Conservation (phyloP, 1,284 basidiomycete genomes). For the Cryptococcus hybrid region DNA sequence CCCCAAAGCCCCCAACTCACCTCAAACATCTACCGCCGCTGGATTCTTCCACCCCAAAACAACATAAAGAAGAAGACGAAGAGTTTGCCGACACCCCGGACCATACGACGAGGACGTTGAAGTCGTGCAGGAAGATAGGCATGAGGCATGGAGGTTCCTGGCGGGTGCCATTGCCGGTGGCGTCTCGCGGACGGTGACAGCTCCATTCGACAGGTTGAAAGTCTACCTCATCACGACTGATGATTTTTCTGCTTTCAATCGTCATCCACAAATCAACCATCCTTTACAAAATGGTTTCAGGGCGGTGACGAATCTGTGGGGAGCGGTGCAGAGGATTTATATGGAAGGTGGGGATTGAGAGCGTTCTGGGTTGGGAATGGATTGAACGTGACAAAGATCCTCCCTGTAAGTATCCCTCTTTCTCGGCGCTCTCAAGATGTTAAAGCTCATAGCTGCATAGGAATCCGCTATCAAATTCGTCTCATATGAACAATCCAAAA, state of each 20-base stretch:
- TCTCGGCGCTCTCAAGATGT: not conserved
- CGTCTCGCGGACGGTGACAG: slow-evolving; percentile 93
- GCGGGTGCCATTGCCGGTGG: slow-evolving; percentile 94
- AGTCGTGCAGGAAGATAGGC: slow-evolving; percentile 62
- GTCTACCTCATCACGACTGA: slow-evolving; percentile 89
- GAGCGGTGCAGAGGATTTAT: slow-evolving; percentile 77
- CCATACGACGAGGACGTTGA: slow-evolving; percentile 64
- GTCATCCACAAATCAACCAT: slow-evolving; percentile 42
- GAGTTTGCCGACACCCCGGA: slow-evolving; percentile 51
- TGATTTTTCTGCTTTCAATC: slow-evolving; percentile 9
- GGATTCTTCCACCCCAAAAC: slow-evolving; percentile 22
- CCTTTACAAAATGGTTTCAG: slow-evolving; percentile 24
- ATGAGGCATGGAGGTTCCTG: slow-evolving; percentile 80
- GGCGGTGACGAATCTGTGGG: slow-evolving; percentile 67
- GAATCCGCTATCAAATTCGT: slow-evolving; percentile 99
- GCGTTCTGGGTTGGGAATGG: slow-evolving; percentile 85
- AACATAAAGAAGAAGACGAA: slow-evolving; percentile 40
- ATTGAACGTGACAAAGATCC: slow-evolving; percentile 72
- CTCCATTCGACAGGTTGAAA: slow-evolving; percentile 96
- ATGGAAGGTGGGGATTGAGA: slow-evolving; percentile 75
- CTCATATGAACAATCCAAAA: slow-evolving; percentile 93
- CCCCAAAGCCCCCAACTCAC: slow-evolving; percentile 33
- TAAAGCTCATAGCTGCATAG: slow-evolving; percentile 21
- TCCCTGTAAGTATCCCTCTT: slow-evolving; percentile 57
- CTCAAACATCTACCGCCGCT: slow-evolving; percentile 19